Conservation (phyloP, 2,329 filamentous ascomycete species). For the Mariannaea sp. region DNA sequence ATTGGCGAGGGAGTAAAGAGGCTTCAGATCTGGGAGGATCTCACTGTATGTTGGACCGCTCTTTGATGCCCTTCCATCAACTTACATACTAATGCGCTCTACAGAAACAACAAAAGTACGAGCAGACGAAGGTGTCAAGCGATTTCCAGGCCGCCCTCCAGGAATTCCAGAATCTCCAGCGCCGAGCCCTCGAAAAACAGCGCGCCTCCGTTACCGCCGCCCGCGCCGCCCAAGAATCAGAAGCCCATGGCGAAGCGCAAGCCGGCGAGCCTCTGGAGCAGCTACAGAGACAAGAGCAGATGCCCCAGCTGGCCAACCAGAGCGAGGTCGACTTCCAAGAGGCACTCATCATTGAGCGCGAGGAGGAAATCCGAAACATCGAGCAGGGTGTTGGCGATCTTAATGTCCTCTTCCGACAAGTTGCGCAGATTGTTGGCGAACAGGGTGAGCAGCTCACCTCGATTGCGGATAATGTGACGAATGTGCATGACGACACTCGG, state of each 20-base stretch:
- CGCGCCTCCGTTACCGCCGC: slow-evolving; percentile 83
- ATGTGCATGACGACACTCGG: slow-evolving; percentile 77
- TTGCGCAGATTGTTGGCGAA: slow-evolving; percentile 95
- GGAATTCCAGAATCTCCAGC: slow-evolving; percentile 92
- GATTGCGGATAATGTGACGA: slow-evolving; percentile 87
- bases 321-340: slow-evolving; percentile 98
- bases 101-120: slow-evolving; percentile 93
- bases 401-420: slow-evolving; percentile 95
- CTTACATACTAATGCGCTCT: slow-evolving; percentile 17
- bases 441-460: slow-evolving; percentile 88
- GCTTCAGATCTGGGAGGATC: slow-evolving; percentile 83
- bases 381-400: slow-evolving; percentile 94
- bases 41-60: slow-evolving; percentile 62
- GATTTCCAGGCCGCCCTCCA: slow-evolving; percentile 88
- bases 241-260: slow-evolving; percentile 41
- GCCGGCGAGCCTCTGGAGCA: slow-evolving; percentile 54
- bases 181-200: slow-evolving; percentile 88
- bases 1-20: slow-evolving; percentile 94
- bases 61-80: not conserved
- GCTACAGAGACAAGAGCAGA: slow-evolving; percentile 63
- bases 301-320: slow-evolving; percentile 82
- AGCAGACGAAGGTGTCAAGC: slow-evolving; percentile 90
- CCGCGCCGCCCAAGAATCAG: slow-evolving; percentile 75
- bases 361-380: slow-evolving; percentile 96
- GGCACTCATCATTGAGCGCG: slow-evolving; percentile 90